Conservation (phyloP, 2,329 filamentous ascomycete species). For the Verticillium alfalfae region DNA sequence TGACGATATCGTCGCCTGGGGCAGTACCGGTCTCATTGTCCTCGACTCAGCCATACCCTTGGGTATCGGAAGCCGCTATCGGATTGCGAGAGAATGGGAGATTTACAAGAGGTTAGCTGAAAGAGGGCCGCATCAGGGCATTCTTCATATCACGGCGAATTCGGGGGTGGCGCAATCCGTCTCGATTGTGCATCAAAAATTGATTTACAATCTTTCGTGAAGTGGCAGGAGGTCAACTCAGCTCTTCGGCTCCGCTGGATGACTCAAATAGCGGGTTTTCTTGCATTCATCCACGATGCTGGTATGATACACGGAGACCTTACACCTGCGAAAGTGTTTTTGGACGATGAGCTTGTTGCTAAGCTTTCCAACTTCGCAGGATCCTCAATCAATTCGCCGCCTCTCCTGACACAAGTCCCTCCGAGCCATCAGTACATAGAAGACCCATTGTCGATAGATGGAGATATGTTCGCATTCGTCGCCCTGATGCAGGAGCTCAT, state of each 20-base stretch:
- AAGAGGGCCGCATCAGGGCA: background rate
- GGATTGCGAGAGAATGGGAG: background rate
- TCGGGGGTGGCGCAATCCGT: background rate
- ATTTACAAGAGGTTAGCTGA: background rate
- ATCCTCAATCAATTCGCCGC: background rate
- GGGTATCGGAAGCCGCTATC: background rate
- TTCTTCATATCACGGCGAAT: background rate
- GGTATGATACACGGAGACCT: background rate
- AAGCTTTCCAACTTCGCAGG: background rate
- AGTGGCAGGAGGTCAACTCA: background rate
- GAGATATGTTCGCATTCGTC: background rate
- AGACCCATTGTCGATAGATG: background rate
- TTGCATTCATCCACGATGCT: background rate
- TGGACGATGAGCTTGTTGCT: background rate
- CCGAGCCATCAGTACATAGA: background rate
- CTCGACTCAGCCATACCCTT: background rate
- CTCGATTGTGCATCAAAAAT: background rate
- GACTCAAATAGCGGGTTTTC: background rate
- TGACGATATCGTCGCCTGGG: background rate
- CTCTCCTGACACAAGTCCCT: background rate
- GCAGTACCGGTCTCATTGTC: background rate
- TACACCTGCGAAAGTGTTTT: background rate
- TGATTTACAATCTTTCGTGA: background rate
- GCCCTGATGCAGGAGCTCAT: background rate
- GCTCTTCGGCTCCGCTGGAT: background rate